These are phyloP conservation scores for Trypethelium eluteriae DNA, from an alignment of 495 filamentous ascomycete species.

Conservation along the genomic window DNA sequence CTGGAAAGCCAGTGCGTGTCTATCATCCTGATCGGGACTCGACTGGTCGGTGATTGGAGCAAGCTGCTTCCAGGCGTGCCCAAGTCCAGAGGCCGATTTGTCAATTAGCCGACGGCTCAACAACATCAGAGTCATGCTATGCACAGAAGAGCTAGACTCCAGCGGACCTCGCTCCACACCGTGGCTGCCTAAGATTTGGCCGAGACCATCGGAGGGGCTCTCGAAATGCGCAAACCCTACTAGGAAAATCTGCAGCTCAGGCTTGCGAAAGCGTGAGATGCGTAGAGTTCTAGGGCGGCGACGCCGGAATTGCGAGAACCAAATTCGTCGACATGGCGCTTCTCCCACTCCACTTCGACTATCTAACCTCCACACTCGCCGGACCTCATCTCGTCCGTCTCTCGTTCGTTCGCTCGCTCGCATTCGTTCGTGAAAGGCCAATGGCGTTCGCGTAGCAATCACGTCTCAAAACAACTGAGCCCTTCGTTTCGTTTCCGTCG, in stretches of 20 bases:
- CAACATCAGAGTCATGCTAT: not conserved
- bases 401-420: not conserved
- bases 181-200: slow-evolving; percentile 10
- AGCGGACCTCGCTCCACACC: not conserved
- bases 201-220: not conserved
- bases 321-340: not conserved
- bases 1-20: not conserved
- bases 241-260: not conserved
- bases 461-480: not conserved
- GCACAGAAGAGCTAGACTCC: not conserved
- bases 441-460: not conserved
- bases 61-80: not conserved
- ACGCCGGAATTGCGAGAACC: not conserved
- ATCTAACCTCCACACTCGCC: not conserved
- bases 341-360: not conserved
- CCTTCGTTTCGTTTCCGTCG: slow-evolving; percentile 3
- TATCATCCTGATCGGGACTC: not conserved
- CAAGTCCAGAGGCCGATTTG: not conserved
- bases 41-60: not conserved
- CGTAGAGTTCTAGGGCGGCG: slow-evolving; percentile 3
- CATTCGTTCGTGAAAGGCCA: slow-evolving; percentile 2
- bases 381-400: not conserved
- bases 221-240: not conserved
- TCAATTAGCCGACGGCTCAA: slow-evolving; percentile 5
- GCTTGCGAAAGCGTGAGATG: not conserved